Conservation (phyloP, 2,329 filamentous ascomycete genomes). For the Curvularia sp. region DNA sequence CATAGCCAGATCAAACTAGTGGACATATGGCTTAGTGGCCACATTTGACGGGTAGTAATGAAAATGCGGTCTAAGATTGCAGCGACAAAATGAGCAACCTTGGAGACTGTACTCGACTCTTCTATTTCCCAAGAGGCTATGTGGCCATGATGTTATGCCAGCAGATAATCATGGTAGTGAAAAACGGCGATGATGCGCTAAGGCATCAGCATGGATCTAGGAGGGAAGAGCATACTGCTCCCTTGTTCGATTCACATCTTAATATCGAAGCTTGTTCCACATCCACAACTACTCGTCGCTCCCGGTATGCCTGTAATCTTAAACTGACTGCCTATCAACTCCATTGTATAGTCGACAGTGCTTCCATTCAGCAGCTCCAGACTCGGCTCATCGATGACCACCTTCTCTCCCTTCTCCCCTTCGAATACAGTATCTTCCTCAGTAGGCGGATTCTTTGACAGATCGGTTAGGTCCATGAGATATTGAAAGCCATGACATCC, state of each 20-base stretch:
- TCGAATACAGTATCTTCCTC: conserved; percentile 92
- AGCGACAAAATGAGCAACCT: background rate
- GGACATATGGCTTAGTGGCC: too few relatives aligned
- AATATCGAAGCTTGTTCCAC: conserved; percentile 97
- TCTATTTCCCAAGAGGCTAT: background rate
- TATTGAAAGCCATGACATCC: conserved; percentile 99
- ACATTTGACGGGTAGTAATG: background rate
- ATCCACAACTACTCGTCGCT: conserved; percentile 93
- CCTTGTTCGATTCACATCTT: conserved; percentile 55
- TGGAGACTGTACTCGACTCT: background rate
- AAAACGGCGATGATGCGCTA: background rate
- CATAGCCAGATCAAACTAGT: background rate
- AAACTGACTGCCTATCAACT: conserved; percentile 93
- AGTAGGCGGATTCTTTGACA: conserved; percentile 55
- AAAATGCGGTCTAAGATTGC: background rate
- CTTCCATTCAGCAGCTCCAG: conserved; percentile 89
- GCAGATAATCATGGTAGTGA: background rate
- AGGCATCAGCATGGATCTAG: background rate
- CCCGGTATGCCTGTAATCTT: conserved; percentile 93
- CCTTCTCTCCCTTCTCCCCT: conserved; percentile 71
- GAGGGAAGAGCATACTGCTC: background rate
- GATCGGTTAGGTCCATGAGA: conserved; percentile 81
- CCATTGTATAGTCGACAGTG: conserved; percentile 95
- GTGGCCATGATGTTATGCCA: background rate
- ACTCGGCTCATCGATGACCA: conserved; percentile 87